A percentile compares a stretch with the other conserved stretches of the same genome.
These are phyloP conservation scores for Leavenworthia alabamica DNA, from an alignment of 345 rosid species.

Conservation along the genomic window DNA sequence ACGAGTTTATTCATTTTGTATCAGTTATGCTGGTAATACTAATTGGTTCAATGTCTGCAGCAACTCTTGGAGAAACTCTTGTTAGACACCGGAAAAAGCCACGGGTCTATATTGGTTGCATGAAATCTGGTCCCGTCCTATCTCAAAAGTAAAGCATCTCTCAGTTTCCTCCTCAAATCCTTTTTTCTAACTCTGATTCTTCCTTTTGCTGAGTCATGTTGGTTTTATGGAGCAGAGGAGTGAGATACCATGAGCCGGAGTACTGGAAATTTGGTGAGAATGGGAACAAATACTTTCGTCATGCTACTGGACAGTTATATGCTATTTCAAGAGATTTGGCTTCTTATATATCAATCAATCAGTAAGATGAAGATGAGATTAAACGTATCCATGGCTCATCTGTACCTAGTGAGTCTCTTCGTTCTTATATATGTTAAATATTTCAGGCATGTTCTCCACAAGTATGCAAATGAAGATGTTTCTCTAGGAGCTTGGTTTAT, in stretches of 20 bases:
- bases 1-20: not conserved
- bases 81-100: constrained; percentile 71
- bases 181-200: not conserved
- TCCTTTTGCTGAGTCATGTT: constrained; percentile 6
- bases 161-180: not conserved
- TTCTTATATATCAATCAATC: constrained; percentile 84
- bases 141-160: constrained; percentile 59
- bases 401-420: not conserved
- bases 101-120: constrained; percentile 84
- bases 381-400: not conserved
- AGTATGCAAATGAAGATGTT: constrained; percentile 95
- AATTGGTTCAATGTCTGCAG: constrained; percentile 39
- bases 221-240: constrained; percentile 57
- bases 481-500: constrained; percentile 97
- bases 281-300: constrained; percentile 95
- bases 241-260: constrained; percentile 96
- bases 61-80: constrained; percentile 88
- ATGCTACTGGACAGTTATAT: constrained; percentile 92
- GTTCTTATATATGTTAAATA: constrained; percentile 7
- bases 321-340: constrained; percentile 95
- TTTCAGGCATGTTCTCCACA: constrained; percentile 86
- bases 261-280: constrained; percentile 87
- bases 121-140: constrained; percentile 98
- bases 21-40: not conserved
- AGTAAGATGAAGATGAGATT: constrained; percentile 49